These are phyloP conservation scores for Dendrothele bispora DNA, from an alignment of 768 basidiomycete species.

Conservation along the genomic window DNA sequence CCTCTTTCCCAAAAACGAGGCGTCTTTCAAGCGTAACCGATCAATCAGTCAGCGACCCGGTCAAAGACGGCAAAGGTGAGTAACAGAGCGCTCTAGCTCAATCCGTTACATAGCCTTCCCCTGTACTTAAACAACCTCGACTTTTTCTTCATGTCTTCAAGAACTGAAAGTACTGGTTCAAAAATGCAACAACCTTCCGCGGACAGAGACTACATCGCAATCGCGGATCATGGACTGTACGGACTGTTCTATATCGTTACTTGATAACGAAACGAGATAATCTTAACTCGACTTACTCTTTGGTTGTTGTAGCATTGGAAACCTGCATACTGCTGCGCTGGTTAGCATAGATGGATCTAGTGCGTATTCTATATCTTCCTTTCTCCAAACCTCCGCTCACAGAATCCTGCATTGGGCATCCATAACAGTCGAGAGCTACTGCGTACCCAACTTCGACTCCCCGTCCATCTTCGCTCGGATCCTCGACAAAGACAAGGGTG, in stretches of 20 bases:
- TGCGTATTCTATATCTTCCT: slow-evolving; percentile 34
- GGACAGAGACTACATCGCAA: slow-evolving; percentile 68
- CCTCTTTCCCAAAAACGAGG: too few species aligned
- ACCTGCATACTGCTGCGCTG: slow-evolving; percentile 80
- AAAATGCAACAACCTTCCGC: slow-evolving; percentile 52
- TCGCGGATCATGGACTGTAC: slow-evolving; percentile 81
- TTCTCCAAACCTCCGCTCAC: not conserved
- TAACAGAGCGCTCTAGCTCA: too few species aligned
- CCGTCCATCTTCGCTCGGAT: slow-evolving; percentile 91
- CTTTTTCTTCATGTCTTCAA: too few species aligned
- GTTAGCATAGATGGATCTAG: slow-evolving; percentile 83
- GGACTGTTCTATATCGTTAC: too few species aligned
- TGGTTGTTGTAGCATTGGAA: slow-evolving; percentile 62
- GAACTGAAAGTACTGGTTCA: too few species aligned
- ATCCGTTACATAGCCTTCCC: too few species aligned
- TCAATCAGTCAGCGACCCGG: too few species aligned
- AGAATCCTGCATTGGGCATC: not conserved
- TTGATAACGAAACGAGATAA: too few species aligned
- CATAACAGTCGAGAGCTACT: slow-evolving; percentile 93
- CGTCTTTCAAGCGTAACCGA: too few species aligned
- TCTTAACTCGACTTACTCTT: slow-evolving; percentile 6
- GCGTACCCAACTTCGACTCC: slow-evolving; percentile 91
- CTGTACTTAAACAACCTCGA: too few species aligned
- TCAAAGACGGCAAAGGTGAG: too few species aligned
- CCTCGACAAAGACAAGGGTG: slow-evolving; percentile 82